phyloP scores from a whole-genome alignment of 108 stramenopile genomes.

The Cyclotella kingstonii region DNA sequence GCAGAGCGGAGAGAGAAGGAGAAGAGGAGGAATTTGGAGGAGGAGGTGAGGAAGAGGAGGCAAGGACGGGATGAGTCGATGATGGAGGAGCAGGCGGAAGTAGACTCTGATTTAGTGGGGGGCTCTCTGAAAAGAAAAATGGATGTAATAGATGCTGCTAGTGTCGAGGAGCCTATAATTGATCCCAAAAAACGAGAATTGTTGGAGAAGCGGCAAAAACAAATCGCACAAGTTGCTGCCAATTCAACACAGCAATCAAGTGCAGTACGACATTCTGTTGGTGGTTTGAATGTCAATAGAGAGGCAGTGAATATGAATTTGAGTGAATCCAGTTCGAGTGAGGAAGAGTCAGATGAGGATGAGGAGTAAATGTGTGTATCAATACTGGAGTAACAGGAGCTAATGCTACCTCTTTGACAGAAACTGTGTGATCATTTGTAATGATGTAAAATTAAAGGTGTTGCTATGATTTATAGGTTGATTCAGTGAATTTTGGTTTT shows the following conservation, averaged over 20 bases:
- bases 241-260: background rate
- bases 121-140: constrained; percentile 7
- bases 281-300: constrained; percentile 10
- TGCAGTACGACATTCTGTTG: constrained; percentile 3
- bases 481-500: no score
- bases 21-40: constrained; percentile 3
- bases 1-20: constrained; percentile 22
- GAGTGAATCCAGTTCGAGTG: constrained; percentile 64
- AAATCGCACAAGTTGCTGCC: constrained; percentile 3
- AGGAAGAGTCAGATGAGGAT: constrained; percentile 51
- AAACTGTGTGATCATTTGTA: no score
- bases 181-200: constrained; percentile 40
- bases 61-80: constrained; percentile 27
- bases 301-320: constrained; percentile 67
- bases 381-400: no score
- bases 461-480: no score
- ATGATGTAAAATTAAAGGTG: no score
- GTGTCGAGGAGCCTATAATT: background rate
- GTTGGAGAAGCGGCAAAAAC: constrained; percentile 6
- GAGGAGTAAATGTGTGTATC: constrained; percentile 35
- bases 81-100: constrained; percentile 20
- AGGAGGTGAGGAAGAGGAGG: constrained; percentile 30
- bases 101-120: constrained; percentile 3
- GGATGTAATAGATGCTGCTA: constrained; percentile 3
- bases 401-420: no score